Conservation (phyloP, 371 early-diverging fungal species). For the Sporodiniella umbellata region DNA sequence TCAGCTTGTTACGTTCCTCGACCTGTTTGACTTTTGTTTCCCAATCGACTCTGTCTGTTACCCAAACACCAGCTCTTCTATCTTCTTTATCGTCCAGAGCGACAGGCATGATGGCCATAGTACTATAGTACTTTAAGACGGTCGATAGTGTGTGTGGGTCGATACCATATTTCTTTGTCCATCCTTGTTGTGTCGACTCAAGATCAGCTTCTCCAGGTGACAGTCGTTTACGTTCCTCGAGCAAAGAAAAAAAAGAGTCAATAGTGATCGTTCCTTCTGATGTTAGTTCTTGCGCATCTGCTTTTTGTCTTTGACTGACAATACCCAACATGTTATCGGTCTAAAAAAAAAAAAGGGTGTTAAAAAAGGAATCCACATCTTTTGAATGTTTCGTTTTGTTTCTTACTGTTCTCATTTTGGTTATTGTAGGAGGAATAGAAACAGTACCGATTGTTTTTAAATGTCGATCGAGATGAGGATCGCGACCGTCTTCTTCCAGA, state of each 20-base stretch:
- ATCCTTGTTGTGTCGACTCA: constrained; percentile 11
- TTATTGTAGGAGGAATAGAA: constrained; percentile 29
- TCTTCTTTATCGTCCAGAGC: constrained; percentile 31
- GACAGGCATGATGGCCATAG: constrained; percentile 39
- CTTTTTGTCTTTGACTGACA: constrained; percentile 30
- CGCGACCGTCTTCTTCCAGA: constrained; percentile 31
- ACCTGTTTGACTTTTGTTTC: constrained; percentile 15
- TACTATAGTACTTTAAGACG: constrained; percentile 33
- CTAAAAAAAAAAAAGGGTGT: constrained; percentile 9
- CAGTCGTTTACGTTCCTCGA: constrained; percentile 37
- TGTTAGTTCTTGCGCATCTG: constrained; percentile 17
- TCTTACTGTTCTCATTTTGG: constrained; percentile 33
- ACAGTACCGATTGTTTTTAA: constrained; percentile 35
- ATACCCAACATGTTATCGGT: constrained; percentile 44
- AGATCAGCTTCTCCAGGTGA: constrained; percentile 27
- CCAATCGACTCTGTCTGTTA: constrained; percentile 30
- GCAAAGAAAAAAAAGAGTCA: constrained; percentile 28
- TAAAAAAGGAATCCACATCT: neutral
- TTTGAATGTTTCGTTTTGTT: no score
- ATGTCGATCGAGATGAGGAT: constrained; percentile 37
- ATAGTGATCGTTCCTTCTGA: constrained; percentile 19
- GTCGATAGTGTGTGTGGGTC: constrained; percentile 24
- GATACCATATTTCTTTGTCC: constrained; percentile 24
- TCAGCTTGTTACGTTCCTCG: constrained; percentile 14
- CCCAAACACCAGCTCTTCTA: constrained; percentile 36